Conservation (phyloP, 164 flowering plant genomes). For the Liriodendron chinense region DNA sequence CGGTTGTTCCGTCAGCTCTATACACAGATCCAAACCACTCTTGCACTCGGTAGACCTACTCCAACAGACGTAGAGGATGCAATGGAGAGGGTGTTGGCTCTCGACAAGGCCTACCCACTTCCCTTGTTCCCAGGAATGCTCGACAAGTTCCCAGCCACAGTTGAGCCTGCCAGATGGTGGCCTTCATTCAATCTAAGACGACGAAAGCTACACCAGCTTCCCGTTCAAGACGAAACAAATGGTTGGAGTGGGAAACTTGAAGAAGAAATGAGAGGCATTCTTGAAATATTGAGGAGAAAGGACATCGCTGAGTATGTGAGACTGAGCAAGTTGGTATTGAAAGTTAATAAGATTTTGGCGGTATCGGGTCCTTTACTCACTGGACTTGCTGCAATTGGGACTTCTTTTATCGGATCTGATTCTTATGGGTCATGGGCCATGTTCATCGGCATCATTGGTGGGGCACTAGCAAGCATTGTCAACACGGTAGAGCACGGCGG, state of each 20-base stretch:
- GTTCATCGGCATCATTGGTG: conserved; percentile 31
- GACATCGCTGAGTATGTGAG: conserved; percentile 45
- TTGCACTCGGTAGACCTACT: conserved; percentile 29
- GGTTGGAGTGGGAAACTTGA: conserved; percentile 54
- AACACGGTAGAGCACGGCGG: conserved; percentile 60
- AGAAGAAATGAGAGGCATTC: conserved; percentile 47
- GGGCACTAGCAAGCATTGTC: conserved; percentile 50
- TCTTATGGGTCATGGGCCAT: conserved; percentile 18
- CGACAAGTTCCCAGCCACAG: conserved; percentile 42
- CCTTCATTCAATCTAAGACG: conserved; percentile 8
- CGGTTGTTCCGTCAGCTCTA: conserved; percentile 60
- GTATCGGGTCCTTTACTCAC: conserved; percentile 54
- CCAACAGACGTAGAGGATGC: conserved; percentile 26
- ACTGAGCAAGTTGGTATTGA: conserved; percentile 43
- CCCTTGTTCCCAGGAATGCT: conserved; percentile 48
- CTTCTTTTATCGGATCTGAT: conserved; percentile 32
- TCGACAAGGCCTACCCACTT: conserved; percentile 57
- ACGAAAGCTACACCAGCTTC: neutral
- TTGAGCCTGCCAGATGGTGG: conserved; percentile 50
- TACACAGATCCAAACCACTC: conserved; percentile 32
- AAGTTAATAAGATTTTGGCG: conserved; percentile 42
- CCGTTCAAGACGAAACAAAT: neutral
- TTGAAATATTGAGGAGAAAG: conserved; percentile 36
- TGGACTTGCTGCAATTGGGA: conserved; percentile 43
- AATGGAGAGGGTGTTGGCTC: conserved; percentile 39